A percentile compares a stretch with the other conserved stretches of the same genome.
Conservation (phyloP, 1,139 yeast species). For the Candida albicans region DNA sequence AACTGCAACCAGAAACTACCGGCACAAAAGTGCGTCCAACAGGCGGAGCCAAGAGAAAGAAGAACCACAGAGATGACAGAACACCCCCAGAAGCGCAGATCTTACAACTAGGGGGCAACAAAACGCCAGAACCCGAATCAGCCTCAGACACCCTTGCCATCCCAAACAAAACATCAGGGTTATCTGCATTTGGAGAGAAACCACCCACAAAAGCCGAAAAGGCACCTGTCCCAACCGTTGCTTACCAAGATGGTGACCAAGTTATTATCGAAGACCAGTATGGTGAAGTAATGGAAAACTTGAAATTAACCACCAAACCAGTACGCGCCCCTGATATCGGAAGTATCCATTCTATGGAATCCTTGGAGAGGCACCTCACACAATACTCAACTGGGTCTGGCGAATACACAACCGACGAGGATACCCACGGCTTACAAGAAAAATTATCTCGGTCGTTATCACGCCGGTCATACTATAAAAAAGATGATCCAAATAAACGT, state of each 20-base stretch:
- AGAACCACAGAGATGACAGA: slow-evolving; percentile 35
- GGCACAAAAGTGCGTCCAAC: slow-evolving; percentile 75
- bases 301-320: slow-evolving; percentile 19
- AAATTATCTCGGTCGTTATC: slow-evolving; percentile 11
- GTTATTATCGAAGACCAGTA: slow-evolving; percentile 76
- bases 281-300: slow-evolving; percentile 69
- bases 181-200: slow-evolving; percentile 12
- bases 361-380: slow-evolving; percentile 38
- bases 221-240: slow-evolving; percentile 36
- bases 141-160: not conserved
- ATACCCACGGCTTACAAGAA: slow-evolving; percentile 1
- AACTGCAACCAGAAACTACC: slow-evolving; percentile 47
- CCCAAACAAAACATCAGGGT: slow-evolving; percentile 14
- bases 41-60: slow-evolving; percentile 66
- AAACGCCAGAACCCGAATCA: slow-evolving; percentile 15
- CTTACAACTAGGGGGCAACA: slow-evolving; percentile 42
- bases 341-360: slow-evolving; percentile 45
- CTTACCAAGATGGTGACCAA: slow-evolving; percentile 70
- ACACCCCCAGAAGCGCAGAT: slow-evolving; percentile 44
- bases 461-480: slow-evolving; percentile 26
- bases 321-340: slow-evolving; percentile 22
- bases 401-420: not conserved
- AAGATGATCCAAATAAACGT: slow-evolving; percentile 29
- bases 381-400: slow-evolving; percentile 27
- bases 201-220: slow-evolving; percentile 12